Conservation (phyloP, 2,329 filamentous ascomycete genomes). For the Fusarium sterilihyphosum region DNA sequence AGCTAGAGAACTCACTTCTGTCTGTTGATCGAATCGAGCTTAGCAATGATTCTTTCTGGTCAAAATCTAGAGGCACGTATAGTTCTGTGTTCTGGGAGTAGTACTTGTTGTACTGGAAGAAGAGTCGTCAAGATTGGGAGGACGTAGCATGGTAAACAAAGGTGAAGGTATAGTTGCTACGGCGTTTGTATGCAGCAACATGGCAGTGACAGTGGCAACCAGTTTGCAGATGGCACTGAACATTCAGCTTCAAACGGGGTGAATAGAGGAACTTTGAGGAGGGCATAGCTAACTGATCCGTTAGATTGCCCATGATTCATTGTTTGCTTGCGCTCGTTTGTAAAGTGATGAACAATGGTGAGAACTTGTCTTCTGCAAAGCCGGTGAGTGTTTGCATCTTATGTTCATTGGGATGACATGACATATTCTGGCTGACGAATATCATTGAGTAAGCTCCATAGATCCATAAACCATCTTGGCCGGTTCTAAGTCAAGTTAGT, state of each 20-base stretch:
- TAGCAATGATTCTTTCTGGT: background rate
- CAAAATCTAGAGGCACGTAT: background rate
- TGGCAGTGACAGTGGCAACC: constrained; percentile 15
- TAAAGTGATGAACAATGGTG: background rate
- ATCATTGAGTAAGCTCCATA: background rate
- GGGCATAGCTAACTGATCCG: too few relatives aligned
- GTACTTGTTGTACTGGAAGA: background rate
- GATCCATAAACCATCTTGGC: background rate
- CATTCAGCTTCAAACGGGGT: background rate
- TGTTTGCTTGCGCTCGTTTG: background rate
- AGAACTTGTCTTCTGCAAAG: background rate
- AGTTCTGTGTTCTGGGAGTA: background rate
- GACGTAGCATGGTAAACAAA: background rate
- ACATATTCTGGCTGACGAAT: too few relatives aligned
- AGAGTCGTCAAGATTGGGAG: background rate
- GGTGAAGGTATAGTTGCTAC: background rate
- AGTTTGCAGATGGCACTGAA: background rate
- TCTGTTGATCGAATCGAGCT: background rate
- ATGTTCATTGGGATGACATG: background rate
- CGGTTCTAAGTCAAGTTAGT: background rate
- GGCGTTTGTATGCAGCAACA: background rate
- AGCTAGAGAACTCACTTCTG: background rate
- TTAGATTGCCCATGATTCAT: background rate
- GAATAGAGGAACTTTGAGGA: background rate
- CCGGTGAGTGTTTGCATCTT: background rate